These are phyloP conservation scores for Puccinellia tenuiflora DNA, from an alignment of 176 grass and related monocot genomes.

Conservation along the genomic window DNA sequence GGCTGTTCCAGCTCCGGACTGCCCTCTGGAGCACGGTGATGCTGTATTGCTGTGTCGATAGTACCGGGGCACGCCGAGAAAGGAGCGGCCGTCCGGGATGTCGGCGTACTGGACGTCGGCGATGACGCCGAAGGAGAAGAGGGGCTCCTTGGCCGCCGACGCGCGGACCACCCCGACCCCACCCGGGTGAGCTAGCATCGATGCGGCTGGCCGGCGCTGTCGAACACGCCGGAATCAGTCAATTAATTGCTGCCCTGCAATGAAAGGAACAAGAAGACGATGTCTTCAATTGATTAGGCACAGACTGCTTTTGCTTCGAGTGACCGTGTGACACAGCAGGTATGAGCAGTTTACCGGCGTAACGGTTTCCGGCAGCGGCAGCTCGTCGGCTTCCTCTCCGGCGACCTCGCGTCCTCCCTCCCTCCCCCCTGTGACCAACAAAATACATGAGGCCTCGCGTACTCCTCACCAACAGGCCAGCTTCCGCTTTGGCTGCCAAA, in stretches of 20 bases:
- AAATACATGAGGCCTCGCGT: too few relatives aligned
- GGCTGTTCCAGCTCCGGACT: constrained; percentile 50
- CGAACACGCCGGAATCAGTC: neutral
- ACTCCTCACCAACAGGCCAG: too few relatives aligned
- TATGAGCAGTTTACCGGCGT: neutral
- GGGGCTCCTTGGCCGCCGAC: constrained; percentile 6
- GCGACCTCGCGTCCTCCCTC: too few relatives aligned
- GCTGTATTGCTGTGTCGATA: constrained; percentile 88
- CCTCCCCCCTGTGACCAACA: too few relatives aligned
- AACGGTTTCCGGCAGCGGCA: neutral
- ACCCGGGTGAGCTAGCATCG: constrained; percentile 19
- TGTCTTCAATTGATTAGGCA: neutral
- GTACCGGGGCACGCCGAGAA: constrained; percentile 60
- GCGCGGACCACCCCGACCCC: neutral
- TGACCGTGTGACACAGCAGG: neutral
- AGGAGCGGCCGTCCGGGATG: constrained; percentile 75
- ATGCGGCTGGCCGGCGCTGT: neutral
- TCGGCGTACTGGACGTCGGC: constrained; percentile 79
- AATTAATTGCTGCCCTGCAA: neutral
- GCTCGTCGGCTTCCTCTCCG: too few relatives aligned
- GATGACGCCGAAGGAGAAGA: constrained; percentile 83
- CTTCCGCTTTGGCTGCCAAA: too few relatives aligned
- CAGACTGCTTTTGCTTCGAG: neutral
- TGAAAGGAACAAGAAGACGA: neutral
- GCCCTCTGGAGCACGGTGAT: constrained; percentile 65